Conservation (phyloP, 2,329 filamentous ascomycete species). For the Fonsecaea pedrosoi region DNA sequence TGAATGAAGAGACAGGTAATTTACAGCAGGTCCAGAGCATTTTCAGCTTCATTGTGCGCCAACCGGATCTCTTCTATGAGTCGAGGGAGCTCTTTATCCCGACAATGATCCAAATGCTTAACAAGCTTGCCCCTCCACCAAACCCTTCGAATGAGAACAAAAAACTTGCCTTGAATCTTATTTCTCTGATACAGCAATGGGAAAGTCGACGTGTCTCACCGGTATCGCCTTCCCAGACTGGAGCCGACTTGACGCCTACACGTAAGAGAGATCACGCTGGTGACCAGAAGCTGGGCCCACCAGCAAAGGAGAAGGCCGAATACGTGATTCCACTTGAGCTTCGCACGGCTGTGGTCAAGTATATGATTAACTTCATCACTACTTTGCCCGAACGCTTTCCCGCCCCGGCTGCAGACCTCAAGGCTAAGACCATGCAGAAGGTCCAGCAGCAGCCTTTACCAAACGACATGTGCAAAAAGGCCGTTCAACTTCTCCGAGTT, state of each 20-base stretch:
- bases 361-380: slow-evolving; percentile 93
- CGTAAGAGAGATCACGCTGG: slow-evolving; percentile 45
- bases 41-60: slow-evolving; percentile 92
- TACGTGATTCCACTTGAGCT: slow-evolving; percentile 72
- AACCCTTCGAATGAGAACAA: slow-evolving; percentile 90
- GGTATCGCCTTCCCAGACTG: slow-evolving; percentile 48
- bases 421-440: slow-evolving; percentile 50
- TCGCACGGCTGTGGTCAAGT: slow-evolving; percentile 85
- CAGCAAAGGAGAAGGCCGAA: slow-evolving; percentile 58
- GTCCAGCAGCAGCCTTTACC: slow-evolving; percentile 60
- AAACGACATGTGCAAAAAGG: slow-evolving; percentile 83
- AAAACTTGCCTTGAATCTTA: slow-evolving; percentile 87
- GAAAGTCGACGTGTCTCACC: slow-evolving; percentile 75
- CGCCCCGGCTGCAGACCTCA: slow-evolving; percentile 65
- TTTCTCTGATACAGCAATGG: slow-evolving; percentile 91
- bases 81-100: slow-evolving; percentile 88
- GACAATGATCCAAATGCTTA: slow-evolving; percentile 84
- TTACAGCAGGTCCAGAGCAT: slow-evolving; percentile 95
- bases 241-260: slow-evolving; percentile 72
- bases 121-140: slow-evolving; percentile 83
- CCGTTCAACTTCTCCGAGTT: slow-evolving; percentile 80
- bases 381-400: slow-evolving; percentile 85
- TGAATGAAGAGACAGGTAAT: slow-evolving; percentile 94
- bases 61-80: slow-evolving; percentile 93
- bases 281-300: slow-evolving; percentile 62